Conservation (phyloP, 1,284 basidiomycete genomes). For the Leccinum solheimii region DNA sequence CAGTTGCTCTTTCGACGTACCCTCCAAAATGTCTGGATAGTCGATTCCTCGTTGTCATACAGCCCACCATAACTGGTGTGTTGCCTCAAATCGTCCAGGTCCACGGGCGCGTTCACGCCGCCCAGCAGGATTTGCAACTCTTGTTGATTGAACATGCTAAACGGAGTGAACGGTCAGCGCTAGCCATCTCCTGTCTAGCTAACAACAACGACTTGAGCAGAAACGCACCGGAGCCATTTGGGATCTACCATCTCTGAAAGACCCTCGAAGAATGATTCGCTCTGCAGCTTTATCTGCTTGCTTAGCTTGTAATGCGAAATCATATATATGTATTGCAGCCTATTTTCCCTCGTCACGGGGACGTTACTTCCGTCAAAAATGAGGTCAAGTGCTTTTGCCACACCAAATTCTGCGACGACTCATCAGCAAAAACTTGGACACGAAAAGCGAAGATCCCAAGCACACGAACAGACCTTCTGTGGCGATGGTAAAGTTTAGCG, state of each 20-base stretch:
- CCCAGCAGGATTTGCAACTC: slow-evolving; percentile 87
- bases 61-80: slow-evolving; percentile 81
- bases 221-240: slow-evolving; percentile 78
- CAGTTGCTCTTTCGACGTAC: slow-evolving; percentile 35
- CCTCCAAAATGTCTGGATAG: slow-evolving; percentile 78
- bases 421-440: not conserved
- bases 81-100: slow-evolving; percentile 74
- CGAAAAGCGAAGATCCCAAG: not conserved
- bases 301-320: slow-evolving; percentile 89
- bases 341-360: slow-evolving; percentile 87
- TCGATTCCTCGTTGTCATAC: slow-evolving; percentile 67
- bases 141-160: slow-evolving; percentile 92
- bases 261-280: slow-evolving; percentile 83
- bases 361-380: slow-evolving; percentile 83
- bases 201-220: not conserved
- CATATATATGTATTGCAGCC: slow-evolving; percentile 88
- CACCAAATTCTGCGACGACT: slow-evolving; percentile 74
- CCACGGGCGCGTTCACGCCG: slow-evolving; percentile 80
- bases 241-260: slow-evolving; percentile 86
- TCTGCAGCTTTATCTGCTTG: slow-evolving; percentile 87
- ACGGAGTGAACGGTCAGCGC: slow-evolving; percentile 14
- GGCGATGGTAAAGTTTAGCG: slow-evolving; percentile 88
- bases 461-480: slow-evolving; percentile 65
- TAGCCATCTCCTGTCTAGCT: not conserved
- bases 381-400: slow-evolving; percentile 77